phyloP scores from a whole-genome alignment of 192 early-diverging fungal genomes.

The Oehlia diaphana region DNA sequence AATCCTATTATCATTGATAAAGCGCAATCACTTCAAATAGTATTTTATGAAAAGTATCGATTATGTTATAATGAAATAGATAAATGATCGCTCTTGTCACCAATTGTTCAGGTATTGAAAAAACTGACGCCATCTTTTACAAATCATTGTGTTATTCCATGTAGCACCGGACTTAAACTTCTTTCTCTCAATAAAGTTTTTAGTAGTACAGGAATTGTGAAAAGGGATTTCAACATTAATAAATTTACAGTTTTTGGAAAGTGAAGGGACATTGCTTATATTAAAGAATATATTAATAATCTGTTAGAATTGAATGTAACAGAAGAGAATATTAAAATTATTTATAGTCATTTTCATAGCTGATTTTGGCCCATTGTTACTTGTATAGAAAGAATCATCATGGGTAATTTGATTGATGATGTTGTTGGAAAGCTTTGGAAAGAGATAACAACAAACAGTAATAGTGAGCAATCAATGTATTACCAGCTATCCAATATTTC shows the following conservation, averaged over 20 bases:
- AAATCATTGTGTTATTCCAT: background rate
- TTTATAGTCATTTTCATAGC: background rate
- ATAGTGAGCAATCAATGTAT: background rate
- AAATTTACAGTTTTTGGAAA: background rate
- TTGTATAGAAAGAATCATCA: conserved; percentile 5
- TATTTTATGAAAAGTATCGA: too few relatives aligned
- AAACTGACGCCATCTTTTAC: background rate
- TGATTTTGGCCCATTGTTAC: background rate
- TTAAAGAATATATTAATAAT: background rate
- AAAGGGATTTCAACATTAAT: background rate
- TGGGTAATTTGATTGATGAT: background rate
- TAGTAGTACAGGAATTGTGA: background rate
- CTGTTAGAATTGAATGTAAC: background rate
- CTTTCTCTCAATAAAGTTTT: too few relatives aligned
- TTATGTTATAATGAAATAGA: too few relatives aligned
- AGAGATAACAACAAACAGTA: background rate
- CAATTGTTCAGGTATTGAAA: background rate
- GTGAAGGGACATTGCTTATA: background rate
- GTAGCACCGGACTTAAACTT: background rate
- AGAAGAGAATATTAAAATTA: too few relatives aligned
- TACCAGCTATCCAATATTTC: background rate
- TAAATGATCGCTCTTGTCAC: background rate
- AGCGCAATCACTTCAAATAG: too few relatives aligned
- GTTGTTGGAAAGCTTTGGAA: background rate
- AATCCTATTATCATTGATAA: too few relatives aligned